Conservation (phyloP, 2,329 filamentous ascomycete genomes). For the Torrubiella hemipterigena region DNA sequence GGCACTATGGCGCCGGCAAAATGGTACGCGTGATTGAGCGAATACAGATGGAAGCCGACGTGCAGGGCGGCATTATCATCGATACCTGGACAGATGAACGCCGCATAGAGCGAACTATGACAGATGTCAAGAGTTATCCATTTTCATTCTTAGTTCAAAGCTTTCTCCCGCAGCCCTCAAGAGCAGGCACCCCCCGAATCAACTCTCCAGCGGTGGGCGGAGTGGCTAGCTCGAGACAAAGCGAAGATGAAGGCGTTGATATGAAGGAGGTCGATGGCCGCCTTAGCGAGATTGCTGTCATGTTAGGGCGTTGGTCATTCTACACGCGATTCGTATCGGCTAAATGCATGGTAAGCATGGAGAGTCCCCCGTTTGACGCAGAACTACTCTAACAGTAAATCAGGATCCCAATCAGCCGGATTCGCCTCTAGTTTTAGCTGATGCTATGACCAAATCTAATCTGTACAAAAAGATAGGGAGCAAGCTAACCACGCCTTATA, state of each 20-base stretch:
- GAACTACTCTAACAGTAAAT: constrained; percentile 4
- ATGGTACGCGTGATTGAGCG: constrained; percentile 93
- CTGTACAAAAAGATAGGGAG: constrained; percentile 67
- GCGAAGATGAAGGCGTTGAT: constrained; percentile 86
- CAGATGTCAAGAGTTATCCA: constrained; percentile 93
- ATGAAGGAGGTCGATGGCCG: constrained; percentile 93
- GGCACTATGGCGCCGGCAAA: constrained; percentile 83
- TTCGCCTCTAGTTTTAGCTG: constrained; percentile 52
- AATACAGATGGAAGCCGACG: constrained; percentile 86
- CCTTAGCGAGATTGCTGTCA: constrained; percentile 77
- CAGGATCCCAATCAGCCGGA: constrained; percentile 43
- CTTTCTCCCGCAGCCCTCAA: constrained; percentile 64
- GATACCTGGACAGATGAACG: constrained; percentile 94
- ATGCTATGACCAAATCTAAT: constrained; percentile 66
- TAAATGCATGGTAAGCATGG: constrained; percentile 62
- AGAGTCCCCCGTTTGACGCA: not conserved
- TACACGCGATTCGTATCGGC: constrained; percentile 81
- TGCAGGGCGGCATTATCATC: constrained; percentile 89
- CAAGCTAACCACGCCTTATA: constrained; percentile 71
- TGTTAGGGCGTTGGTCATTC: constrained; percentile 87
- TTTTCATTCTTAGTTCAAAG: constrained; percentile 96
- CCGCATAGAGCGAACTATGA: constrained; percentile 71
- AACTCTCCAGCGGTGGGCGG: constrained; percentile 61
- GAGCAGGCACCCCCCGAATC: constrained; percentile 52
- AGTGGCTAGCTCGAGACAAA: constrained; percentile 41